Evolutionary conservation across 768 basidiomycete genomes (phyloP), one percentile per base, ranked within the genome.

Genomic region (Lyophyllum shimeji): DNA sequence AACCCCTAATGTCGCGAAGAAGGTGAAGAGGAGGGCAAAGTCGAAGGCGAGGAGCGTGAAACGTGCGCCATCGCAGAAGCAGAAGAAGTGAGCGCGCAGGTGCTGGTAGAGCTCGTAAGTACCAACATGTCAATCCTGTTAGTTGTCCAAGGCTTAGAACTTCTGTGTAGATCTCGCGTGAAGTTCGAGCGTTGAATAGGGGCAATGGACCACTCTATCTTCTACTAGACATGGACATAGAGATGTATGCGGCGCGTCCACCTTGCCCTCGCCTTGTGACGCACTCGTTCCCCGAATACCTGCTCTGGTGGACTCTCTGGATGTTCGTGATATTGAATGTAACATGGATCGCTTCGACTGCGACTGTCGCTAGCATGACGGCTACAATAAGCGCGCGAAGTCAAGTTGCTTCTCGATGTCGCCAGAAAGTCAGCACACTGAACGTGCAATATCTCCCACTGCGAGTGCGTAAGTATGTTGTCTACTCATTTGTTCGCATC

Each of bases 1-100:
- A 9, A 69, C 69, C 5, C 55, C 59, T 37, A 58, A 37, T 11
- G 50, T 29, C 31, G 56, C 63, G 27, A 66, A 60, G 33, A 71
- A 65, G 57, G 63, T 60, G 54, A 60, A 61, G 29, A 29, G 9
- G 29, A 29, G 9, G 46, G 61, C 53, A 50, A 60, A 62, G 47
- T 2, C 21, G 20, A 53, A 46, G 60, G 33, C 33, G 48, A 49
- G 37, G 46, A 46, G 2, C 17, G 27, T 27, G 25, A 46, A 46
- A 27, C 23, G n/a, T 17, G 25, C n/a, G 17, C 27, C 9, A 27
- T 29, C 27, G 27, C 45, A 13, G 13, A 2, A 25, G 25, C 27
- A n/a, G 25, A 27, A n/a, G 6, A 46, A 46, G 46, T 46, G 46
- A 46, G 15, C 34, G 15, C 15, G 12, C 3, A 3, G 12, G 12